Evolutionary conservation across 1,139 yeast species (phyloP), one percentile per base, ranked within the genome.

Genomic region (Hansenula lynferdii): DNA sequence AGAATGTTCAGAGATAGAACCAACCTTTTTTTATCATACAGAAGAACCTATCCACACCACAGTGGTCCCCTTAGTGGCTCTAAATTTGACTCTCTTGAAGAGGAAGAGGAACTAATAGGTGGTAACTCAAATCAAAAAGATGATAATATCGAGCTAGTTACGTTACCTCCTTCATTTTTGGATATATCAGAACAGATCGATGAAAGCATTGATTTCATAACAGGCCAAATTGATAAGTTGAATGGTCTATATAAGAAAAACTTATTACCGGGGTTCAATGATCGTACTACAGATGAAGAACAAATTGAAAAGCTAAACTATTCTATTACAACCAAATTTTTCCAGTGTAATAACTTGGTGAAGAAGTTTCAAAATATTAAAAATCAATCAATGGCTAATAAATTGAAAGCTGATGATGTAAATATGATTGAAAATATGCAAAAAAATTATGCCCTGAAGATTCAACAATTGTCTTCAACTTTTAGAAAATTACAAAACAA

Each of bases 401-500:
- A 52, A 14, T 54, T 62, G n/a, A 54, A 52, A 35, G 45, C 47
- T 26, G 71, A 72, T 44, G 94, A 85, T 50, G 54, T 77, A 30
- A 67, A 73, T 35, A 81, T 92, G 69, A 68, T 89, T 42, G 80
- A 77, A 37, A 92, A 90, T 60, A 77, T 86, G 65, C 85, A 86
- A 60, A 84, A 86, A 52, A 80, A 80, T 34, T 78, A 90, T 60
- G 98, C 98, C 4, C 69, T 82, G 30, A 81, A 82, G 57, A 82
- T 94, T 29, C 97, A 92, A 58, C 81, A 79, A 34, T 67, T 76
- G 35, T 82, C 95, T 31, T 75, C 90, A 21, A 71, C 72, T 37
- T 92, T 90, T 62, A 68, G 98, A 39, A 85, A 86, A 53, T 67
- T 90, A 53, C 99, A 92, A 59, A 86, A 90, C 51, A 81, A 84